Conservation (phyloP, 1,139 yeast species). For the Hansenula lynferdii region DNA sequence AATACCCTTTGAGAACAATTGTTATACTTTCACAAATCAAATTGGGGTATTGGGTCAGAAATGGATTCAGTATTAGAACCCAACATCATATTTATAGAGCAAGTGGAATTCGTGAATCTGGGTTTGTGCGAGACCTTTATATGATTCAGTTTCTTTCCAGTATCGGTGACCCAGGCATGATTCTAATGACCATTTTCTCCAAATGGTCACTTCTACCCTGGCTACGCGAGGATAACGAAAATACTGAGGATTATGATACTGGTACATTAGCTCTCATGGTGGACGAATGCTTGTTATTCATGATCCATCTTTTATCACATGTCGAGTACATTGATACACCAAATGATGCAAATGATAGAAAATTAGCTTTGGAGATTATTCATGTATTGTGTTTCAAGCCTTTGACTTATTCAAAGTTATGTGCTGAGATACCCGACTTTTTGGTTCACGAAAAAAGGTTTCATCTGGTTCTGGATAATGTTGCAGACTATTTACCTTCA, state of each 20-base stretch:
- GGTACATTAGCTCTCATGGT: constrained; percentile 53
- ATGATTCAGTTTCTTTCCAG: constrained; percentile 65
- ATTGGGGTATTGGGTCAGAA: constrained; percentile 87
- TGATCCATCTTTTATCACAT: constrained; percentile 69
- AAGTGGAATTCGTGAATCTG: constrained; percentile 80
- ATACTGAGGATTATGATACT: constrained; percentile 35
- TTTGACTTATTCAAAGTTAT: constrained; percentile 65
- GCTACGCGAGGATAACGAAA: constrained; percentile 39
- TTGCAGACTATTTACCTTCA: constrained; percentile 64
- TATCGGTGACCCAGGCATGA: constrained; percentile 49
- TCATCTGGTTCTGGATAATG: constrained; percentile 57
- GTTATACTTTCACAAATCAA: constrained; percentile 73
- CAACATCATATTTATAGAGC: constrained; percentile 79
- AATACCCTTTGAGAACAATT: constrained; percentile 72
- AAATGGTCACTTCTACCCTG: constrained; percentile 62
- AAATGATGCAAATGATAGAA: constrained; percentile 44
- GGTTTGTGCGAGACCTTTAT: constrained; percentile 72
- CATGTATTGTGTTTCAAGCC: constrained; percentile 78
- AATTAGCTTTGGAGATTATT: constrained; percentile 64
- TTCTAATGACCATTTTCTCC: constrained; percentile 54
- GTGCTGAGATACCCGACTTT: constrained; percentile 70
- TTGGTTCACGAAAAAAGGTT: constrained; percentile 67
- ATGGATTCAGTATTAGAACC: constrained; percentile 71
- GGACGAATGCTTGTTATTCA: constrained; percentile 72
- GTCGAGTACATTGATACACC: constrained; percentile 52